Evolutionary conservation across 1,139 yeast genomes (phyloP), one percentile per base, ranked within the genome.

Genomic region (Blastobotrys ciferrii): DNA sequence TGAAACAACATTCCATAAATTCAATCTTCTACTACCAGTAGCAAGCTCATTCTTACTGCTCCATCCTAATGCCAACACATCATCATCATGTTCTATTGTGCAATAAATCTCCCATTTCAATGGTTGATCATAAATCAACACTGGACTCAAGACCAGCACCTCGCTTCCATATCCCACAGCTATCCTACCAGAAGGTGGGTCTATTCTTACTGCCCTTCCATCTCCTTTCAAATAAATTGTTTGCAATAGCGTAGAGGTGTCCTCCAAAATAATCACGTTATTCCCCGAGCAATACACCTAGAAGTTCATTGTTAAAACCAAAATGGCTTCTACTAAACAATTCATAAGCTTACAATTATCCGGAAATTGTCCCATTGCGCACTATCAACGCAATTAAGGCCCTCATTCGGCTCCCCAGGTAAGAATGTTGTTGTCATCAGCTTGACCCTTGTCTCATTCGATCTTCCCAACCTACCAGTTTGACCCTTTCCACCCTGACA

Each of bases 251-350:
- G 68, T 67, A 47, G 74, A 69, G 39, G 75, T 69, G 52, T 77
- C 75, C 6, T 82, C 72, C 3, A 81, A 62, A 7, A 89, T 75
- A 41, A 89, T 84, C 57, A 91, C 69, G 64, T 88, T 89, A 67
- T 89, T 88, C 1, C 96, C 97, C 1, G 96, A 87, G 48, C 92
- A 87, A 63, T 91, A 91, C 0, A 82, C 84, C 69, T 68, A 33
- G n/a, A n/a, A 14, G 20, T 25, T 32, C 13, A 44, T 50, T 39
- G 28, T 44, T 30, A 17, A 28, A 12, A 30, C 18, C 14, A 23
- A 6, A 6, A 33, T 42, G 33, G n/a, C 42, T 23, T n/a, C 20
- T n/a, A n/a, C n/a, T 30, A 31, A 13, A 5, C 31, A 20, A 2
- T 13, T 28, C 7, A 7, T 32, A 9, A 18, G 59, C 71, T 37